Evolutionary conservation across 331 rosid genomes (phyloP), one percentile per base, ranked within the genome.

Genomic region (Cydonia oblonga): DNA sequence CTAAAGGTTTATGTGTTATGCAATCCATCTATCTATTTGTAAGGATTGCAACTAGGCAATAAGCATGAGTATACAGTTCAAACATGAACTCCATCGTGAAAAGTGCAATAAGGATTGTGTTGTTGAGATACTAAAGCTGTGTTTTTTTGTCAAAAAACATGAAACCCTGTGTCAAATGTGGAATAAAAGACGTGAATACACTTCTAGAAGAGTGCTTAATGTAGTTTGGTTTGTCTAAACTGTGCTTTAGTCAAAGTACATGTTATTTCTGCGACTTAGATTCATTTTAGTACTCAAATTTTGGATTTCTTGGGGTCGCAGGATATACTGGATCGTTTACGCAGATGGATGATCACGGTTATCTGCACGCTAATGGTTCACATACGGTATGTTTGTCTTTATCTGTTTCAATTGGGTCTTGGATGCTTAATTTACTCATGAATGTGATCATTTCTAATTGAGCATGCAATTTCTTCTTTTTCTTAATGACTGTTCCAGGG

Each of bases 291-390:
- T 30, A 63, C 12, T 2, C 20, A 44, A 66, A 19, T 4, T 30
- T 70, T 19, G 13, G 61, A 0, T 76, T 72, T 10, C 25, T 72
- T 58, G 64, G n/a, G 58, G 51, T 29, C 66, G 64, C 79, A 86
- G 90, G 86, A 40, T 80, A 66, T 70, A 79, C 68, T 70, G 75
- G 85, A 44, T 80, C 86, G 12, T 81, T 59, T 68, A 14, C 80
- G 1, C 87, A 66, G 42, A 7, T 53, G 38, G 82, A 78, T 32
- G 81, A 44, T 40, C 71, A 62, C 3, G 33, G 53, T 24, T 77
- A 80, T 70, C 23, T 29, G 23, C 71, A 81, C 26, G 75, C 74
- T 9, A 75, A 73, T 76, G 63, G 73, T 66, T 63, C 81, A 19
- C 79, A 75, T 32, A 44, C 79, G 35, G 90, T 86, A 86, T 69